Conservation (phyloP, 352 stramenopile species). For the Pythium dissotocum region DNA sequence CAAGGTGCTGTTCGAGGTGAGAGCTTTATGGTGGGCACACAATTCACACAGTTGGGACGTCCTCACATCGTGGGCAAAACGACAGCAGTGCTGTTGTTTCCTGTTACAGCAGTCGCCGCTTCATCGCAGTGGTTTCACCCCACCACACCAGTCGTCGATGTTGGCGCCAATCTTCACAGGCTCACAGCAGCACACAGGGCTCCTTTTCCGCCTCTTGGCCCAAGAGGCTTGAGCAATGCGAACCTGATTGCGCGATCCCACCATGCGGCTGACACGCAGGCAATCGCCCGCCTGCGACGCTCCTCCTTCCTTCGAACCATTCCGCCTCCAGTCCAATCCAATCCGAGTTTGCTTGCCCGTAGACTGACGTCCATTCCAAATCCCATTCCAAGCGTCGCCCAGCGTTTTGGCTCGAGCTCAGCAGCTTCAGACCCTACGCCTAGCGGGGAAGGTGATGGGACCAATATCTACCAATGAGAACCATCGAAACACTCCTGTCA, state of each 20-base stretch:
- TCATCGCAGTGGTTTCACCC: not conserved
- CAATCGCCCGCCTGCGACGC: not conserved
- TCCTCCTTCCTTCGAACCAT: constrained; percentile 15
- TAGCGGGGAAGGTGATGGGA: constrained; percentile 16
- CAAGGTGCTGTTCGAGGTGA: too few species aligned
- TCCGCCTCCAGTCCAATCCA: constrained; percentile 20
- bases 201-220: not conserved
- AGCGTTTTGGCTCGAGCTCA: constrained; percentile 11
- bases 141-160: not conserved
- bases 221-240: not conserved
- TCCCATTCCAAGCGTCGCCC: constrained; percentile 6
- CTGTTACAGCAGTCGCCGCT: not conserved
- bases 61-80: too few species aligned
- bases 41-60: too few species aligned
- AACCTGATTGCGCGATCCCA: not conserved
- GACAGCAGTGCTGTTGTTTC: too few species aligned
- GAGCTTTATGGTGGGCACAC: too few species aligned
- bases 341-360: not conserved
- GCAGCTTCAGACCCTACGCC: constrained; percentile 24
- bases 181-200: too few species aligned
- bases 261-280: not conserved
- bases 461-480: constrained; percentile 26
- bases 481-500: constrained; percentile 9
- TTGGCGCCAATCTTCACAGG: not conserved
- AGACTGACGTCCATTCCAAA: not conserved